These are phyloP conservation scores for Epichloe festucae DNA, from an alignment of 2,329 filamentous ascomycete species.

Conservation along the genomic window DNA sequence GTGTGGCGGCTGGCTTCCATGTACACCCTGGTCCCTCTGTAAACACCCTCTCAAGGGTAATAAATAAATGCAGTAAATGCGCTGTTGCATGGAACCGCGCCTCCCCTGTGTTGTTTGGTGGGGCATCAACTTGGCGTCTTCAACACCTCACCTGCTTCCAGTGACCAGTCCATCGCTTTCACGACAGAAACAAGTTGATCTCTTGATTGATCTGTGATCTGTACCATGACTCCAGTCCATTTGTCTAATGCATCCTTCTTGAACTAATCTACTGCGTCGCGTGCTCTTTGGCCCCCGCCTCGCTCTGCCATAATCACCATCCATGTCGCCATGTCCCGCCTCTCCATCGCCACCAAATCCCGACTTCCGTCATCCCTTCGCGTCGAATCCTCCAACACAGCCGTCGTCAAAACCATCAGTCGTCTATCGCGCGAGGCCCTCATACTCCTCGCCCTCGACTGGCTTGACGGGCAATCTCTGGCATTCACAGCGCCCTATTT, in stretches of 20 bases:
- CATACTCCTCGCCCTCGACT: conserved; percentile 59
- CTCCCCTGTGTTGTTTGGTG: too few species aligned
- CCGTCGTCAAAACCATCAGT: conserved; percentile 52
- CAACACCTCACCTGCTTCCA: not conserved
- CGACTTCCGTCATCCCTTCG: conserved; percentile 59
- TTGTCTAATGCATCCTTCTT: too few species aligned
- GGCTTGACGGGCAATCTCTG: conserved; percentile 58
- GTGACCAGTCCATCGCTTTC: too few species aligned
- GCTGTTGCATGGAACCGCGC: too few species aligned
- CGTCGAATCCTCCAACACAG: conserved; percentile 50
- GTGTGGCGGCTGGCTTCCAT: too few species aligned
- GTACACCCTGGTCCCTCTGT: too few species aligned
- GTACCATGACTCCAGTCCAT: too few species aligned
- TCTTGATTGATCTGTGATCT: too few species aligned
- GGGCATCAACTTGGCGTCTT: not conserved
- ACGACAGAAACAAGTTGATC: too few species aligned
- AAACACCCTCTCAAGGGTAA: too few species aligned
- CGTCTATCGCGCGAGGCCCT: conserved; percentile 62
- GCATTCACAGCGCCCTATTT: conserved; percentile 34
- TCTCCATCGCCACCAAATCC: conserved; percentile 58
- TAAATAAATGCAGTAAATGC: too few species aligned
- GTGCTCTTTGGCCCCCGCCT: not conserved
- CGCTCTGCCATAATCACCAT: not conserved
- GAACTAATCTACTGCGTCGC: not conserved
- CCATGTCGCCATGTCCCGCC: conserved; percentile 30